Evolutionary conservation across 2,329 filamentous ascomycete genomes (phyloP).

Genomic region (Huntiella savannae): DNA sequence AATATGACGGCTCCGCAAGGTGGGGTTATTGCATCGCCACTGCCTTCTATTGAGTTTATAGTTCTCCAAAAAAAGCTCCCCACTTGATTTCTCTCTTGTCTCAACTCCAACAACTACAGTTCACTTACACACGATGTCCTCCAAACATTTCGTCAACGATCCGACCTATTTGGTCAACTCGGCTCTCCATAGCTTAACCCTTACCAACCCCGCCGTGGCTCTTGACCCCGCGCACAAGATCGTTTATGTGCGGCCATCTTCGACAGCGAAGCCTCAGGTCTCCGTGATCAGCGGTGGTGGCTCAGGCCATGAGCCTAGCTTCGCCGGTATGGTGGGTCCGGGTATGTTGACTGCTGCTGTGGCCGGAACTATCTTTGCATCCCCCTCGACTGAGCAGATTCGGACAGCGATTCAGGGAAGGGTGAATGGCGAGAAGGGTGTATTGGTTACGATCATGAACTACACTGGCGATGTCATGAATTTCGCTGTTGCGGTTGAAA

Average conservation of each 20-base stretch:
- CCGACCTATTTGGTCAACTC: slow-evolving; percentile 58
- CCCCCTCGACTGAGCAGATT: slow-evolving; percentile 66
- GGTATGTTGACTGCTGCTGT: slow-evolving; percentile 68
- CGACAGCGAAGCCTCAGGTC: slow-evolving; percentile 39
- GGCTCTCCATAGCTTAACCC: slow-evolving; percentile 57
- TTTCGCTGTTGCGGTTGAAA: slow-evolving; percentile 86
- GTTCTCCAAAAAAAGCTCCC: no score
- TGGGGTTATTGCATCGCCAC: no score
- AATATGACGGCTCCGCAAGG: no score
- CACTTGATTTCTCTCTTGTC: no score
- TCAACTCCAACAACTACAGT: no score
- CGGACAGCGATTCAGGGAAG: slow-evolving; percentile 53
- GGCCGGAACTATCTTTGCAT: slow-evolving; percentile 73
- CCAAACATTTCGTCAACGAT: slow-evolving; percentile 82
- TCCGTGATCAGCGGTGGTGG: slow-evolving; percentile 78
- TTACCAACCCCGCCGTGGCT: slow-evolving; percentile 68
- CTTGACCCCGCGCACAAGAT: slow-evolving; percentile 69
- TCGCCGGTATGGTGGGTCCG: slow-evolving; percentile 65
- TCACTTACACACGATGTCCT: slow-evolving; percentile 22
- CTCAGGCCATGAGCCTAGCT: slow-evolving; percentile 77
- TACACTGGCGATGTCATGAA: slow-evolving; percentile 82
- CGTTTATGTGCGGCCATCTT: slow-evolving; percentile 51
- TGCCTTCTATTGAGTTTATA: no score
- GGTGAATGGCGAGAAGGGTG: slow-evolving; percentile 52
- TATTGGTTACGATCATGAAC: slow-evolving; percentile 88